phyloP scores from a whole-genome alignment of 805 yeast species.

The Blastobotrys muscicola region DNA sequence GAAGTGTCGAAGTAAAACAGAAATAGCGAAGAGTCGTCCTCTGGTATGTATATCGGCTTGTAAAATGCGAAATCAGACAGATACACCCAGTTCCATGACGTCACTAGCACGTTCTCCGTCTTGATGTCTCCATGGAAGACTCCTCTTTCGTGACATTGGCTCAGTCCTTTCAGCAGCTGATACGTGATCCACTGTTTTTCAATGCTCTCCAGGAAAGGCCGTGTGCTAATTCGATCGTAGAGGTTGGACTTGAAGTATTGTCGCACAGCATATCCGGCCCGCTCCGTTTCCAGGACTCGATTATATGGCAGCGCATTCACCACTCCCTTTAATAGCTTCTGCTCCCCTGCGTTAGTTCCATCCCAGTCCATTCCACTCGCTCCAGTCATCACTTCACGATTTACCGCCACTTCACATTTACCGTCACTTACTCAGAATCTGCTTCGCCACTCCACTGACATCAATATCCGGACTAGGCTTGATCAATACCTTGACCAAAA shows the following conservation, averaged over 20 bases:
- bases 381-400: too few relatives aligned
- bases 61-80: constrained; percentile 75
- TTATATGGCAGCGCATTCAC: constrained; percentile 65
- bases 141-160: constrained; percentile 50
- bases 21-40: constrained; percentile 86
- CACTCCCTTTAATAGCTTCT: constrained; percentile 35
- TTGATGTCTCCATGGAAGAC: constrained; percentile 87
- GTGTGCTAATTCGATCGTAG: constrained; percentile 75
- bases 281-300: constrained; percentile 71
- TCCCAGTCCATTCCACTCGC: too few relatives aligned
- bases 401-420: too few relatives aligned
- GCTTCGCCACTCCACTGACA: constrained; percentile 15
- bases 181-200: constrained; percentile 81
- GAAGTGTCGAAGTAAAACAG: constrained; percentile 90
- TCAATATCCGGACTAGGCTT: constrained; percentile 45
- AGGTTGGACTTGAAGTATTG: constrained; percentile 70
- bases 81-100: constrained; percentile 82
- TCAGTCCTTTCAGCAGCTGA: constrained; percentile 60
- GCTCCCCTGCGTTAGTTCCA: constrained; percentile 26
- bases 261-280: constrained; percentile 85
- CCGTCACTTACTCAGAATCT: constrained; percentile 16
- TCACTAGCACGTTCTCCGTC: constrained; percentile 77
- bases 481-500: constrained; percentile 72
- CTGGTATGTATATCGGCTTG: constrained; percentile 82
- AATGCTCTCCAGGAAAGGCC: constrained; percentile 75